Base-by-base conservation (phyloP, 1,284 basidiomycete species). In the Tetrapyrgos nigripes region DNA sequence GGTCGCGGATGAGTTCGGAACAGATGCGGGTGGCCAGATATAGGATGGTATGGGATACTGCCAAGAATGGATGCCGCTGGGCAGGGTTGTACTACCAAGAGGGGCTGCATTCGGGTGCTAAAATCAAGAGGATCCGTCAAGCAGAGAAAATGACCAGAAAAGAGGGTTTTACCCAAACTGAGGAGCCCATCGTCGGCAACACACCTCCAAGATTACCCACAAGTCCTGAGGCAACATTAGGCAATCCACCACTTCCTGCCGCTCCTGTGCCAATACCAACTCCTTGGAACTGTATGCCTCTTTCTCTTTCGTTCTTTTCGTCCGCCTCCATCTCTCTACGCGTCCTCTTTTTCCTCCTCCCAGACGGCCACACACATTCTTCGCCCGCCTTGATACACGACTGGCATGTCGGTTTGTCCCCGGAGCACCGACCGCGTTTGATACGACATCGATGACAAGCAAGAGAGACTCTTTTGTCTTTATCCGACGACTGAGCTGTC, bases 281-380 rank as follows among this genome's bases (percentile, higher is more conserved):
- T 49, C 26, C 53, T 48, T 29, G 35, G 26, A 33, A 29, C 33
- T 28, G 33, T 27, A 24, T 28, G 4, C 31, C 47, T 31, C 47
- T 29, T 55, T 66, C 48, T 57, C 65, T 57, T 44, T 72, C 69
- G 19, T 53, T 58, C 24, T 65, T 62, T 27, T 71, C 69, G 19
- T 75, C 76, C 50, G 72, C 75, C 55, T 77, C 74, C 76, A 79
- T 79, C 65, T 77, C 74, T 28, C 58, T 35, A n/a, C 62, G 53
- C n/a, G 76, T 79, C 46, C 77, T 63, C 64, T 77, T 77, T 49
- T 72, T 68, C 19, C 70, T 67, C 23, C 76, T 64, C 3, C 72
- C 74, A 5, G 68, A 64, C 0, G 76, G 76, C 73, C 74, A 77
- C 49, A 71, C 68, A 58, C 77, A 79, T 19, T 63, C 62, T 9